A percentile compares a stretch with the other conserved stretches of the same genome.
Evolutionary conservation across 1,284 basidiomycete genomes (phyloP).

Genomic region (Cryptococcus floricola): DNA sequence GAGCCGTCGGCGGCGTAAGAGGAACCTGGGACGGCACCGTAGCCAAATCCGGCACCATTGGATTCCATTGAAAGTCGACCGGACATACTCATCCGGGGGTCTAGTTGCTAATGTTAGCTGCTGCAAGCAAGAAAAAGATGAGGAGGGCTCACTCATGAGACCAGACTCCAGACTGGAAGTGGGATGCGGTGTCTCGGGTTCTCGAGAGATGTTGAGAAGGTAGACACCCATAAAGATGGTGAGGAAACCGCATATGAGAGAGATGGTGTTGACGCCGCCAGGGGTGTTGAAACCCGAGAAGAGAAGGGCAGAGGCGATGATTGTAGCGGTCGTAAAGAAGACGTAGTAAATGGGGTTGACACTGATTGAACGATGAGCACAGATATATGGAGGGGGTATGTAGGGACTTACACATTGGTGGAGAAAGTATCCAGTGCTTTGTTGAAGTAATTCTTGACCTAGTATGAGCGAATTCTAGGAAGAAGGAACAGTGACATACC

Average conservation of each 20-base stretch:
- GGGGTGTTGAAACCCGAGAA: slow-evolving; percentile 96
- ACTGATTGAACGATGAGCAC: slow-evolving; percentile 50
- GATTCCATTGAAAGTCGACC: slow-evolving; percentile 46
- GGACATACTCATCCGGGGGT: slow-evolving; percentile 51
- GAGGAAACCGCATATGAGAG: slow-evolving; percentile 79
- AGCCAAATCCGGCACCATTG: slow-evolving; percentile 40
- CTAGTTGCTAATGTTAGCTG: slow-evolving; percentile 14
- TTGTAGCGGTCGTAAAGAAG: slow-evolving; percentile 94
- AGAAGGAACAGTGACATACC: slow-evolving; percentile 41
- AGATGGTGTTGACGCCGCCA: slow-evolving; percentile 72
- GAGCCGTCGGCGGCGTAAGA: slow-evolving; percentile 42
- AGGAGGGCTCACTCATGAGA: slow-evolving; percentile 66
- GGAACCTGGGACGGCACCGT: slow-evolving; percentile 37
- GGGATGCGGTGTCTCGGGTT: slow-evolving; percentile 57
- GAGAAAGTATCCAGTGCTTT: slow-evolving; percentile 96
- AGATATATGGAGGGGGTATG: background rate
- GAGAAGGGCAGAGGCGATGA: slow-evolving; percentile 89
- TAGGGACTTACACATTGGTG: slow-evolving; percentile 80
- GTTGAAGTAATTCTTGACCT: slow-evolving; percentile 82
- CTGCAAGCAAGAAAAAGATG: background rate
- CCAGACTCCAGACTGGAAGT: slow-evolving; percentile 61
- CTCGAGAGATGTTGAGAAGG: slow-evolving; percentile 77
- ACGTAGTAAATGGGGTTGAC: slow-evolving; percentile 99
- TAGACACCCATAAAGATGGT: slow-evolving; percentile 91
- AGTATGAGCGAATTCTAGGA: background rate